Percentiles rank a stretch among this genome's conserved stretches.
Conservation (phyloP, 352 stramenopile species). For the Globisporangium nodosum region DNA sequence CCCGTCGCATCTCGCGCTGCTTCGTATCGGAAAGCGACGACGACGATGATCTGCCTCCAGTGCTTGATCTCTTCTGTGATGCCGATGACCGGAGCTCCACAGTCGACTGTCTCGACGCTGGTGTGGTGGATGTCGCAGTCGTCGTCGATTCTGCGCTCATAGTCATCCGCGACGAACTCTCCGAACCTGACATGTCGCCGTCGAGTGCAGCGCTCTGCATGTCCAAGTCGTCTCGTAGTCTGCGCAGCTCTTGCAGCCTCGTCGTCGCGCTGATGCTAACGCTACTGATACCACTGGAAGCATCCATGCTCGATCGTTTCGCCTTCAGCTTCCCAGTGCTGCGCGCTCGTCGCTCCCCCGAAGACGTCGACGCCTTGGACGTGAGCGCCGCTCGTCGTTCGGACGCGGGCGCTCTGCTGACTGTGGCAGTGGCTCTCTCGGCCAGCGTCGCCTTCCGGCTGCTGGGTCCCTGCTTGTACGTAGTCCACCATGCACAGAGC, state of each 20-base stretch:
- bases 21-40: conserved; percentile 5
- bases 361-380: neutral
- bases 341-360: neutral
- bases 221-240: neutral
- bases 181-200: neutral
- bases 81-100: neutral
- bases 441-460: neutral
- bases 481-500: neutral
- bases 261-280: neutral
- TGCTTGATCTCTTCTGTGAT: neutral
- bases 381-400: neutral
- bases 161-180: neutral
- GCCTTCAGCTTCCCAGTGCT: neutral
- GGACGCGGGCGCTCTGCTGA: neutral
- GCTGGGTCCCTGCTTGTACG: neutral
- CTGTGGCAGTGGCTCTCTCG: neutral
- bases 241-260: neutral
- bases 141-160: neutral
- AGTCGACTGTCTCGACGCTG: neutral
- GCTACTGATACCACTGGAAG: neutral
- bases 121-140: neutral
- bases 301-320: neutral
- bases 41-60: neutral
- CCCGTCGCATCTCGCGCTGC: conserved; percentile 5
- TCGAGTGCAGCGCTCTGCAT: neutral